A percentile compares a stretch with the other conserved stretches of the same genome.
Conservation (phyloP, 2,329 filamentous ascomycete species). For the Trichoderma sp. region DNA sequence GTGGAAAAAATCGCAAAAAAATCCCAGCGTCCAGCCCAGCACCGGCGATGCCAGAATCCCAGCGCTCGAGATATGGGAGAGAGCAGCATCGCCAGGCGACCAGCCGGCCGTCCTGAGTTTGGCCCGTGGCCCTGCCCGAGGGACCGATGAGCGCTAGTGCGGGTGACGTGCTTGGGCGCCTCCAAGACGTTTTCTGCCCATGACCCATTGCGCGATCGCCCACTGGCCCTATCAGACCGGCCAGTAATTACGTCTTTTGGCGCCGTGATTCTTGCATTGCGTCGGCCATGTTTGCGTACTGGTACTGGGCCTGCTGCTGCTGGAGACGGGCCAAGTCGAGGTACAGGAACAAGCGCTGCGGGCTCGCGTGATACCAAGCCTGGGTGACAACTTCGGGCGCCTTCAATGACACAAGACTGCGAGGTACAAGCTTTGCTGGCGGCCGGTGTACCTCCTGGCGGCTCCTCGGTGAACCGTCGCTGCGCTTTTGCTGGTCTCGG, state of each 20-base stretch:
- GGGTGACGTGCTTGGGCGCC: conserved; percentile 21
- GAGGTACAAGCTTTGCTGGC: neutral
- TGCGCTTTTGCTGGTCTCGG: neutral
- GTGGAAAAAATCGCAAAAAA: conserved; percentile 1
- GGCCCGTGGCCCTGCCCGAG: conserved; percentile 15
- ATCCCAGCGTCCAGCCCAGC: neutral
- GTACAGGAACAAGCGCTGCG: neutral
- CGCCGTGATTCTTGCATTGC: neutral
- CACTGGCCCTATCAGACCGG: conserved; percentile 10
- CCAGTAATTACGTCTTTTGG: conserved; percentile 1
- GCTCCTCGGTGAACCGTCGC: neutral
- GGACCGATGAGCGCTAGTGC: conserved; percentile 20
- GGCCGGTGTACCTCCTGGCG: neutral
- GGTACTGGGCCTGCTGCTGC: neutral
- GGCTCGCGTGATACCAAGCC: neutral
- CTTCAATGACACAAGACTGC: too few relatives aligned
- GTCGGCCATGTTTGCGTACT: neutral
- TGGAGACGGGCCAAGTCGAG: neutral
- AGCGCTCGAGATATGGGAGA: neutral
- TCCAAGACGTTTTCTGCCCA: conserved; percentile 18
- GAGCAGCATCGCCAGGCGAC: neutral
- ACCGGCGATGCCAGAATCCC: neutral
- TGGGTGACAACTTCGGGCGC: neutral
- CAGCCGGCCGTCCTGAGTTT: neutral
- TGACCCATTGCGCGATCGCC: conserved; percentile 19